Base-by-base conservation (phyloP, 257 asterid species). In the Gentiana straminea region DNA sequence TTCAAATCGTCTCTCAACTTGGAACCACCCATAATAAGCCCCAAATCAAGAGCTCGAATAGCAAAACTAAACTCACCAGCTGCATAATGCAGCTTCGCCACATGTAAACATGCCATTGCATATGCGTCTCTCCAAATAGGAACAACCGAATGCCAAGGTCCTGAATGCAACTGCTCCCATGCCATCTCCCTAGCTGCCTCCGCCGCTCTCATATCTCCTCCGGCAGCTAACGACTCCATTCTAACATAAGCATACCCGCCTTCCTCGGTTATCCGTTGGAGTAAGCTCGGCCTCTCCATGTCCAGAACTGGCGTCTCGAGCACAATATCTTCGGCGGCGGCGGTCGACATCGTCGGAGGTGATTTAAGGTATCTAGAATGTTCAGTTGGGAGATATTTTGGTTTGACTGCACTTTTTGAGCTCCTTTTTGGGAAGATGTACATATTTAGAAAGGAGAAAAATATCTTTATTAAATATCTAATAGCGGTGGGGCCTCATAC, bases 61-160 rank as follows among this genome's bases (percentile, higher is more conserved):
- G 92, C 89, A 44, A 45, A 65, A 64, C 36, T 51, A 50, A 70
- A 65, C 63, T 91, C 89, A 34, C 86, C 84, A 39, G 77, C 62
- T 37, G 68, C 51, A 54, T 64, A 91, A 41, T 83, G 78, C 63
- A 67, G 67, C 62, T 77, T 84, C 49, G 98, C 94, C 63, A 79
- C 81, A 68, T 83, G 90, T 53, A 91, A 73, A 70, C 93, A 87
- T 59, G 98, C 92, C 74, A 85, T 80, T 50, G 98, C 66, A 57
- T 91, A 91, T 44, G 98, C 97, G 64, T 91, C 98, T 33, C 98
- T 79, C 98, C 98, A 91, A 15, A 87, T 54, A 33, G 98, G 95
- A 4, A 77, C 76, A 45, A 91, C 95, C 2, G 98, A 83, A 69
- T 87, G 82, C 98, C 98, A 91, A 10, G 98, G 98, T 0, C 98